These are phyloP conservation scores for Beauveria medogensis DNA, from an alignment of 2,329 filamentous ascomycete genomes.

Conservation along the genomic window DNA sequence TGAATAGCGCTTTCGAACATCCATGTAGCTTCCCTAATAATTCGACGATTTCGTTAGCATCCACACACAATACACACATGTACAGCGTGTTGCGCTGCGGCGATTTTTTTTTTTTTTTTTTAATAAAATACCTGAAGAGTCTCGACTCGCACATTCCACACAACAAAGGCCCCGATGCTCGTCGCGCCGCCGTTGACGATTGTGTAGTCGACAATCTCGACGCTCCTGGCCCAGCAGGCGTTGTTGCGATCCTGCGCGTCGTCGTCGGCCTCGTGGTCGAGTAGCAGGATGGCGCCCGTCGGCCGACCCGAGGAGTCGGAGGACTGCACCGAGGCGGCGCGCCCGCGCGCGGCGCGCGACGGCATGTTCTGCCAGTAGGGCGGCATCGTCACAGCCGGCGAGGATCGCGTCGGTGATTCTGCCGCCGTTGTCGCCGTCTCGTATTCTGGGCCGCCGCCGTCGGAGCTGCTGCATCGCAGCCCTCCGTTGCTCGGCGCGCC, in stretches of 20 bases:
- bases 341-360: slow-evolving; percentile 28
- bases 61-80: too few species aligned
- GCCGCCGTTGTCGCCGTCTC: neutral
- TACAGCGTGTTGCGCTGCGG: too few species aligned
- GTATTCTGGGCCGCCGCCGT: too few species aligned
- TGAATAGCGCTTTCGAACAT: slow-evolving; percentile 70
- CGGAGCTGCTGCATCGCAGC: too few species aligned
- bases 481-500: too few species aligned
- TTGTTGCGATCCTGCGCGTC: slow-evolving; percentile 39
- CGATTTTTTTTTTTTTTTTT: too few species aligned
- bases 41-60: too few species aligned
- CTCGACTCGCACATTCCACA: slow-evolving; percentile 85
- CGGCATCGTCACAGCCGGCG: slow-evolving; percentile 28
- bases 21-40: slow-evolving; percentile 49
- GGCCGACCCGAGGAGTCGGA: slow-evolving; percentile 42
- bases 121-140: slow-evolving; percentile 61
- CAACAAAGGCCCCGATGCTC: slow-evolving; percentile 79
- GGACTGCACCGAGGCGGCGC: slow-evolving; percentile 37
- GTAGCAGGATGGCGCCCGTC: slow-evolving; percentile 49
- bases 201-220: slow-evolving; percentile 49
- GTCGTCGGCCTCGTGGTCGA: slow-evolving; percentile 51
- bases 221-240: slow-evolving; percentile 58
- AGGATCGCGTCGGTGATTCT: slow-evolving; percentile 19
- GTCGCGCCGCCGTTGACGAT: slow-evolving; percentile 48
- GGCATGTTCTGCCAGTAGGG: slow-evolving; percentile 35